Evolutionary conservation across 805 yeast genomes (phyloP), one percentile per base, ranked within the genome.

Genomic region (Debaryomyces prosopidis): DNA sequence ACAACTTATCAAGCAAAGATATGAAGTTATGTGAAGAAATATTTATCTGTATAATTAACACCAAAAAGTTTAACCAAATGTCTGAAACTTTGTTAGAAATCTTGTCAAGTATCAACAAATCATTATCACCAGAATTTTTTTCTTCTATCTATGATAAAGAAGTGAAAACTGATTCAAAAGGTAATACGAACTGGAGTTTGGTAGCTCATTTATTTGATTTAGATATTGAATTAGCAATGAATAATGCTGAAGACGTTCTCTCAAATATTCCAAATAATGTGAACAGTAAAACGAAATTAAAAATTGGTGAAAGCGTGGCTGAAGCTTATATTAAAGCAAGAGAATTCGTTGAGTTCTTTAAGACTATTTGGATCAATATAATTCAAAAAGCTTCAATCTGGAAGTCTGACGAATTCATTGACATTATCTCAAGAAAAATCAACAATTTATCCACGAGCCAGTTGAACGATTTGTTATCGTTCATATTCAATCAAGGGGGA

Each of bases 181-280:
- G 52, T 1, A 36, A 52, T 2, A 49, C 69, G 23, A 73, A 75
- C 45, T 79, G 81, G 79, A 51, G 55, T 1, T 61, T 85, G 43
- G 58, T 85, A 3, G 65, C 62, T 1, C 67, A 76, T 30, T 63
- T 84, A 3, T 55, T 84, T 11, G 69, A 69, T 20, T 69, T 84
- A 43, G 85, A 84, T 59, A 69, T 81, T 3, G 85, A 81, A 45
- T 65, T 85, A 42, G 84, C 85, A n/a, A 64, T 78, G 12, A 61
- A 71, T 20, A 70, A 73, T 45, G 55, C 71, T n/a, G 57, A 61
- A 2, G 48, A 57, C 12, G 66, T 77, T 2, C 52, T 76, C 43
- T 27, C 44, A 42, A 36, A 38, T 17, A 42, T 30, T 26, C 42
- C 46, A 6, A 15, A 36, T n/a, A 11, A 39, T 42, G 16, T 32